Evolutionary conservation across 371 early-diverging fungal genomes (phyloP).

Genomic region (Mortierella sp.): DNA sequence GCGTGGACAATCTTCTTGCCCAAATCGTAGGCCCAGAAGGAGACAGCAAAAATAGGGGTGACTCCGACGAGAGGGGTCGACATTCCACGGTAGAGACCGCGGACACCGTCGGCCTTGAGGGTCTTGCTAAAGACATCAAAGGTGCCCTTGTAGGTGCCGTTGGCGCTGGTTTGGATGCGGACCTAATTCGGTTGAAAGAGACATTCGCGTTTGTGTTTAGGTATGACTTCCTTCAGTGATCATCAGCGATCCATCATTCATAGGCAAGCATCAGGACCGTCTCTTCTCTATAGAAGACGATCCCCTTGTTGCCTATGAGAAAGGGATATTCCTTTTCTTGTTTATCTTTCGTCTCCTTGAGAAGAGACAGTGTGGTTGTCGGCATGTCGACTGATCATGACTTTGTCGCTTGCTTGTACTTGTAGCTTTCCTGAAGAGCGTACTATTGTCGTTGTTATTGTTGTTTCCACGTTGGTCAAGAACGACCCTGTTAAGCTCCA

Average conservation of each 20-base stretch:
- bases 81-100: conserved; percentile 96
- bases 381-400: background rate
- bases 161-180: conserved; percentile 91
- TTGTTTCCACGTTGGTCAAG: background rate
- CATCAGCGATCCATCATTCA: background rate
- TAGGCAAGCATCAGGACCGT: background rate
- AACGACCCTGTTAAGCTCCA: background rate
- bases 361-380: background rate
- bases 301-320: background rate
- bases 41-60: conserved; percentile 95
- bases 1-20: conserved; percentile 76
- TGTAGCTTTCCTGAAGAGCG: background rate
- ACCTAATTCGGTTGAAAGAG: conserved; percentile 61
- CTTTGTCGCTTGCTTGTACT: background rate
- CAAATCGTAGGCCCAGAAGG: conserved; percentile 90
- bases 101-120: conserved; percentile 89
- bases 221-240: background rate
- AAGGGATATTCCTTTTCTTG: background rate
- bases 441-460: background rate
- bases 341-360: background rate
- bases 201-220: background rate
- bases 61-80: conserved; percentile 93
- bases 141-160: conserved; percentile 87
- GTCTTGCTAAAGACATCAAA: conserved; percentile 93
- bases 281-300: background rate